Evolutionary conservation across 1,139 yeast genomes (phyloP), one percentile per base, ranked within the genome.

Genomic region (Blastobotrys arbuscula): DNA sequence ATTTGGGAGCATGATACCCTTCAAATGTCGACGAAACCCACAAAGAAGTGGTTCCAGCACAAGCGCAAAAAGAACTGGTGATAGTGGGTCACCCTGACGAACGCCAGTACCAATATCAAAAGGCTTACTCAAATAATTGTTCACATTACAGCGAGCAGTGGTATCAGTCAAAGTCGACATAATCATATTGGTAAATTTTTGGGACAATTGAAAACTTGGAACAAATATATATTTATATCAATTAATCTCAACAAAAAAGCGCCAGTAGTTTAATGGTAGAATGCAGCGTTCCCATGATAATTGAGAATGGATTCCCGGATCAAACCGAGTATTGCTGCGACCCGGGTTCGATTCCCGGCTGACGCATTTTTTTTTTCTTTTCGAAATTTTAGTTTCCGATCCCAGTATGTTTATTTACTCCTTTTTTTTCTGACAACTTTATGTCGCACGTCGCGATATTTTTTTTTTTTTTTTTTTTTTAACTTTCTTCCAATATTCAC

Each of bases 261-360:
- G 42, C 24, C 47, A 44, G 42, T 44, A 37, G 41, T 44, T 44
- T 35, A 42, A 42, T 18, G 45, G 45, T 42, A 42, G 45, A 42
- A 42, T 42, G 39, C 45, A 42, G 45, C 45, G 39, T 42, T 42
- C 45, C 45, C 45, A 42, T 34, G 39, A 33, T 4, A n/a, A 6
- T n/a, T 33, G 26, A 20, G 39, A 42, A 33, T 42, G 45, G 45
- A 42, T 42, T 42, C 45, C 16, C 16, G 24, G 42, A 37, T 43
- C 24, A 44, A 37, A 44, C 47, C 26, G 47, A 44, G 42, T 44
- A 37, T 42, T 42, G 45, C 45, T 42, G 45, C 37, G 47, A 44
- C 47, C 47, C 47, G 41, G 47, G 47, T 44, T 44, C 47, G 47
- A 44, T 16, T 44, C 47, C 47, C 42, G 47, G 47, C 42, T 44